A percentile compares a stretch with the other conserved stretches of the same genome.
phyloP scores from a whole-genome alignment of 139 green algal species.

The Chlamydomonas sphaeroides region DNA sequence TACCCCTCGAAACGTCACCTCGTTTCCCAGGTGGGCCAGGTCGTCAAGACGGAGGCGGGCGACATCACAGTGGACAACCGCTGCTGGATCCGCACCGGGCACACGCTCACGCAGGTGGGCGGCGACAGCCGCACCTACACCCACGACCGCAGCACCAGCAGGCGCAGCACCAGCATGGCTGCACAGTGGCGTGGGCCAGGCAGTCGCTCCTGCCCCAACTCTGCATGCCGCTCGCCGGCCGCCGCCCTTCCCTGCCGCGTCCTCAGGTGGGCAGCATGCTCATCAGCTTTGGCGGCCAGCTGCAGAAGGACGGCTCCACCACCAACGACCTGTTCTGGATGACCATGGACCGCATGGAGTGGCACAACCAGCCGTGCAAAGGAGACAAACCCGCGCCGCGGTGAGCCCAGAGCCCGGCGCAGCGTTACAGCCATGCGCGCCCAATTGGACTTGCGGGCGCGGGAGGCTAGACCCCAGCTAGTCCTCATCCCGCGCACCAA shows the following conservation, averaged over 20 bases:
- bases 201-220: no score
- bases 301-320: conserved; percentile 68
- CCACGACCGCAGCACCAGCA: no score
- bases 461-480: no score
- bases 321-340: conserved; percentile 83
- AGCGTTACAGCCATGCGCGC: no score
- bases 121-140: no score
- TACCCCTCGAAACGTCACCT: conserved; percentile 2
- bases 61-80: conserved; percentile 63
- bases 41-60: conserved; percentile 62
- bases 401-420: conserved; percentile 19
- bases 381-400: conserved; percentile 67
- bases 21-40: conserved; percentile 60
- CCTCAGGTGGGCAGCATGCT: conserved; percentile 69
- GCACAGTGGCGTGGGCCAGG: no score
- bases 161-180: no score
- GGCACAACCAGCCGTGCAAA: conserved; percentile 73
- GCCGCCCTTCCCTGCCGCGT: not conserved
- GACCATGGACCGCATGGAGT: conserved; percentile 85
- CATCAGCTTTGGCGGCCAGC: conserved; percentile 79
- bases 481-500: no score
- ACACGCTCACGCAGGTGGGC: conserved; percentile 70
- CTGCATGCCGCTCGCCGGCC: not conserved
- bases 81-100: conserved; percentile 74
- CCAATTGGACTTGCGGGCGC: no score